A percentile compares a stretch with the other conserved stretches of the same genome.
Evolutionary conservation across 2,329 filamentous ascomycete genomes (phyloP).

Genomic region (Calonectria hawksworthii): DNA sequence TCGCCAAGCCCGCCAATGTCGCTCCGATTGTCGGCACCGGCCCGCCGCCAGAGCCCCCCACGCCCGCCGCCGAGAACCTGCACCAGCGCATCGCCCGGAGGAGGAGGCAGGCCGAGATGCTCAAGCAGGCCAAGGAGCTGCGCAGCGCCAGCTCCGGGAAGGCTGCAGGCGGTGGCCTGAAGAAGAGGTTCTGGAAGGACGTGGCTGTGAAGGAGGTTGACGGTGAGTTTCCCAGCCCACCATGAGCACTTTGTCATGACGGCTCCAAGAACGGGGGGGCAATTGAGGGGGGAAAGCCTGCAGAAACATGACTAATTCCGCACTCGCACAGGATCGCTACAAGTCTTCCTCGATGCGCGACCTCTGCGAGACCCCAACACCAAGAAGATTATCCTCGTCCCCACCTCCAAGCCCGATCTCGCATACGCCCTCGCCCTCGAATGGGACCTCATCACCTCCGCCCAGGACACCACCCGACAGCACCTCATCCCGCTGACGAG

Average conservation of each 20-base stretch:
- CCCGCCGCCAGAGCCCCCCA: slow-evolving; percentile 70
- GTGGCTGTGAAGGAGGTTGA: slow-evolving; percentile 78
- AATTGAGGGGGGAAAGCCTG: not conserved
- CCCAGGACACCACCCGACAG: slow-evolving; percentile 85
- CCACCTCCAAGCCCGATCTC: slow-evolving; percentile 82
- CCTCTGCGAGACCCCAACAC: slow-evolving; percentile 83
- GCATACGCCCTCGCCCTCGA: slow-evolving; percentile 90
- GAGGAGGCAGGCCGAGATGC: slow-evolving; percentile 67
- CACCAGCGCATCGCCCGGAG: slow-evolving; percentile 64
- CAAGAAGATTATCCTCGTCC: slow-evolving; percentile 80
- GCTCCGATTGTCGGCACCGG: slow-evolving; percentile 68
- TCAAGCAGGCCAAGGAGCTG: slow-evolving; percentile 65
- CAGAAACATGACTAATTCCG: slow-evolving; percentile 19
- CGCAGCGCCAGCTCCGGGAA: slow-evolving; percentile 53
- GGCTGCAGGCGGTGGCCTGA: slow-evolving; percentile 59
- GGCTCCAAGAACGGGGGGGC: not conserved
- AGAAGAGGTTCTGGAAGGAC: slow-evolving; percentile 91
- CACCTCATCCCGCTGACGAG: slow-evolving; percentile 94
- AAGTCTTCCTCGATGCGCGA: slow-evolving; percentile 82
- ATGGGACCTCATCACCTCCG: slow-evolving; percentile 88
- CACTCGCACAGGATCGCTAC: slow-evolving; percentile 56
- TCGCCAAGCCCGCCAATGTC: slow-evolving; percentile 59
- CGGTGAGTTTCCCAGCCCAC: slow-evolving; percentile 60
- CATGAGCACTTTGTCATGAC: not conserved
- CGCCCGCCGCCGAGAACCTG: slow-evolving; percentile 57